phyloP scores from a whole-genome alignment of 345 rosid species.

The Punica granatum region DNA sequence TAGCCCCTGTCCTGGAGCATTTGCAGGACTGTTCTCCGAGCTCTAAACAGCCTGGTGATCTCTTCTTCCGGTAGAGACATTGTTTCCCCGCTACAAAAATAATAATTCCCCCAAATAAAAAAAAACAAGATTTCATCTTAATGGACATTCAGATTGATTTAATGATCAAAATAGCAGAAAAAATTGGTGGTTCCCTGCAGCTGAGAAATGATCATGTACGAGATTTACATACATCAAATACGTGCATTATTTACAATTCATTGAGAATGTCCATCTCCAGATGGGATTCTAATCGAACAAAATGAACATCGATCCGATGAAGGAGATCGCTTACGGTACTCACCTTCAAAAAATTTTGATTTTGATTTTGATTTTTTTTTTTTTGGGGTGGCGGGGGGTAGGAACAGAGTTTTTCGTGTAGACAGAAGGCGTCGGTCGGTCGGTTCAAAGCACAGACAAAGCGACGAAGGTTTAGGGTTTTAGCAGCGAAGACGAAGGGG shows the following conservation, averaged over 20 bases:
- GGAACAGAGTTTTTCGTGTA: no score
- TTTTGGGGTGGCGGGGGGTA: no score
- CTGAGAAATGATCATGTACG: background rate
- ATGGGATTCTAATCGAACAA: no score
- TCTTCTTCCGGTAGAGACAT: conserved; percentile 35
- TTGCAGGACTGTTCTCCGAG: conserved; percentile 41
- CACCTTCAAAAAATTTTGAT: background rate
- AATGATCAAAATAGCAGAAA: background rate
- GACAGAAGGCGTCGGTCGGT: no score
- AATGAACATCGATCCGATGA: no score
- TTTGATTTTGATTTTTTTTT: no score
- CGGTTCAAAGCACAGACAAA: no score
- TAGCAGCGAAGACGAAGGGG: background rate
- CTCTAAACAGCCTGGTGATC: conserved; percentile 42
- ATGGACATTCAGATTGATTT: background rate
- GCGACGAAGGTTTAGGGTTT: conserved; percentile 9
- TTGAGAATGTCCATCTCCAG: no score
- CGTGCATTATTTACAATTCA: no score
- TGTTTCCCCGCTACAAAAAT: background rate
- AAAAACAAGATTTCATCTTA: background rate
- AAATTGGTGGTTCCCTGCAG: background rate
- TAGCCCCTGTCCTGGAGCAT: conserved; percentile 58
- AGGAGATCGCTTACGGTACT: background rate
- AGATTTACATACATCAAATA: no score
- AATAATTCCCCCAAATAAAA: background rate